Base-by-base conservation (phyloP, 306 rosid genomes). In the Sphenostylis stenocarpa region DNA sequence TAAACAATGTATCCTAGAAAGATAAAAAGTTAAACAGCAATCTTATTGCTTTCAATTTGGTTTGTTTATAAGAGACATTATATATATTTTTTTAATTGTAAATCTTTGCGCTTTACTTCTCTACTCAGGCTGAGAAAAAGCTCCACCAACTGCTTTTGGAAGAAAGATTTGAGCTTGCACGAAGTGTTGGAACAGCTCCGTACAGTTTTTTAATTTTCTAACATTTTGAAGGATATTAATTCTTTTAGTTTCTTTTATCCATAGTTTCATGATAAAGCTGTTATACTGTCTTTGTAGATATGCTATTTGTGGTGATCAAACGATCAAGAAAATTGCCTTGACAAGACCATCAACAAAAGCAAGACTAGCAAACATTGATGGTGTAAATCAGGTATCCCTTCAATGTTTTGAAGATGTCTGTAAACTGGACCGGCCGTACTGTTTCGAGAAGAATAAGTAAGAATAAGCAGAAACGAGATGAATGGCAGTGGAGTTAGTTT, bases 291-390 rank as follows among this genome's bases (percentile, higher is more conserved):
- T 75, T 65, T 76, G 83, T 77, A 91, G 98, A 77, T 93, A 91
- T 83, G 98, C 97, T 73, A 44, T 93, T 67, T 93, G 97, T 84
- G 98, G 98, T 62, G 98, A 93, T 84, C 92, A 88, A 76, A 87
- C 98, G 0, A 89, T 91, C 8, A 87, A 67, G 87, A 87, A 81
- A 83, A 88, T 93, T 88, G 87, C 93, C 33, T 79, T 93, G 81
- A 72, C 81, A 45, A 90, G 98, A 77, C 98, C 98, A 55, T 93
- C 98, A 49, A 84, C 98, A 82, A 87, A 86, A 85, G 96, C 97
- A 76, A 84, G 98, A 84, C 86, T 93, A 41, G 96, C 98, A 31
- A 87, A 88, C 80, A 90, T 93, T 57, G 97, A 93, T 74, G 98
- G 98, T 21, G 93, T 93, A 78, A 89, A 91, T 90, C 98, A 93